phyloP scores from a whole-genome alignment of 129 eudicot genomes.

The Artemisia annua region DNA sequence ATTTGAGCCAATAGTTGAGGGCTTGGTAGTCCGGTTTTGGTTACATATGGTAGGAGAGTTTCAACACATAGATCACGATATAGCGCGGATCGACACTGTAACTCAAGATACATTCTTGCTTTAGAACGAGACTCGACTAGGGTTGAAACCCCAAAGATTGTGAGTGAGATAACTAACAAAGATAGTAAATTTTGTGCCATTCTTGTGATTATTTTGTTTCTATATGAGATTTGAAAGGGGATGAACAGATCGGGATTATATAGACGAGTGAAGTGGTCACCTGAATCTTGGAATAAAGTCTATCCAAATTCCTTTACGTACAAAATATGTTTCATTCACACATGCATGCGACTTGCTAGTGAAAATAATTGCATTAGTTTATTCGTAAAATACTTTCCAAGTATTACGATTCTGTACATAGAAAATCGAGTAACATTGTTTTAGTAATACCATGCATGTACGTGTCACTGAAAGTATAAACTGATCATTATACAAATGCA shows the following conservation, averaged over 20 bases:
- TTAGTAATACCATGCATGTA: neutral
- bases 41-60: conserved; percentile 34
- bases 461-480: too few species aligned
- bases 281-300: conserved; percentile 19
- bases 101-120: conserved; percentile 46
- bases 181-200: conserved; percentile 32
- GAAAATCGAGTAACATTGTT: conserved; percentile 11
- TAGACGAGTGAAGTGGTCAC: conserved; percentile 18
- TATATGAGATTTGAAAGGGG: neutral
- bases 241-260: conserved; percentile 17
- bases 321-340: conserved; percentile 29
- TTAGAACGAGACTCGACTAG: conserved; percentile 42
- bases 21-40: conserved; percentile 26
- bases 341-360: conserved; percentile 25
- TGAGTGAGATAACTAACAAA: conserved; percentile 24
- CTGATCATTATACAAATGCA: neutral
- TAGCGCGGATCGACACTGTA: conserved; percentile 46
- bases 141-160: conserved; percentile 32
- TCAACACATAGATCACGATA: conserved; percentile 50
- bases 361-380: conserved; percentile 3
- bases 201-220: conserved; percentile 9
- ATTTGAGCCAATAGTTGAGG: conserved; percentile 51
- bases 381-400: conserved; percentile 4
- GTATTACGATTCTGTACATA: conserved; percentile 16
- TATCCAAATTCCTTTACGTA: conserved; percentile 31